Evolutionary conservation across 2,329 filamentous ascomycete genomes (phyloP).

Genomic region (Aspergillus fischeri): DNA sequence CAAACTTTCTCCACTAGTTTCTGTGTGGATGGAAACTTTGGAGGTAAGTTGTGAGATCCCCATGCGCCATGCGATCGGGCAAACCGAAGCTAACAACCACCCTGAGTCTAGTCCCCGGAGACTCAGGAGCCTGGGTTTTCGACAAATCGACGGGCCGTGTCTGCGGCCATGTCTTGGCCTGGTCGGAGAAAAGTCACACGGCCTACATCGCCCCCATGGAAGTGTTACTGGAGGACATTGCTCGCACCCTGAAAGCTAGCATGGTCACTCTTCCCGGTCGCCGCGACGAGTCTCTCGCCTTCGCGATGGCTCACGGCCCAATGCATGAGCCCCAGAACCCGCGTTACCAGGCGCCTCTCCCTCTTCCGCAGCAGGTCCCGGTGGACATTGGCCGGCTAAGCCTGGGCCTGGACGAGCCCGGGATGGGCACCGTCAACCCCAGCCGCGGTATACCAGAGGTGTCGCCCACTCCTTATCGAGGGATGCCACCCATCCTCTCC

Average conservation of each 20-base stretch:
- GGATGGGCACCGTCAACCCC: slow-evolving; percentile 14
- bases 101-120: slow-evolving; percentile 62
- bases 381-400: slow-evolving; percentile 22
- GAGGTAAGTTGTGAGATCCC: slow-evolving; percentile 39
- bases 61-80: background rate
- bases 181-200: slow-evolving; percentile 72
- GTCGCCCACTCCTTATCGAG: slow-evolving; percentile 22
- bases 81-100: slow-evolving; percentile 13
- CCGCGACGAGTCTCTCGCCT: slow-evolving; percentile 25
- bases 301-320: slow-evolving; percentile 14
- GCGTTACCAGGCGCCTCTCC: slow-evolving; percentile 18
- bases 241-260: slow-evolving; percentile 66
- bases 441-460: slow-evolving; percentile 19
- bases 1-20: slow-evolving; percentile 72
- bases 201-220: slow-evolving; percentile 97
- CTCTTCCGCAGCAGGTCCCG: slow-evolving; percentile 23
- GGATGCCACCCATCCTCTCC: slow-evolving; percentile 25
- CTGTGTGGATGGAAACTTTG: slow-evolving; percentile 58
- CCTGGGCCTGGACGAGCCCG: slow-evolving; percentile 19
- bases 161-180: slow-evolving; percentile 86
- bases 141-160: slow-evolving; percentile 73
- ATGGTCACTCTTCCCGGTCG: slow-evolving; percentile 66
- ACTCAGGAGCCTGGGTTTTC: slow-evolving; percentile 90
- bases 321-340: slow-evolving; percentile 17
- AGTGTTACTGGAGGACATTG: slow-evolving; percentile 79